Evolutionary conservation across 805 yeast species (phyloP).

Genomic region (Wickerhamiella allomyrinae): DNA sequence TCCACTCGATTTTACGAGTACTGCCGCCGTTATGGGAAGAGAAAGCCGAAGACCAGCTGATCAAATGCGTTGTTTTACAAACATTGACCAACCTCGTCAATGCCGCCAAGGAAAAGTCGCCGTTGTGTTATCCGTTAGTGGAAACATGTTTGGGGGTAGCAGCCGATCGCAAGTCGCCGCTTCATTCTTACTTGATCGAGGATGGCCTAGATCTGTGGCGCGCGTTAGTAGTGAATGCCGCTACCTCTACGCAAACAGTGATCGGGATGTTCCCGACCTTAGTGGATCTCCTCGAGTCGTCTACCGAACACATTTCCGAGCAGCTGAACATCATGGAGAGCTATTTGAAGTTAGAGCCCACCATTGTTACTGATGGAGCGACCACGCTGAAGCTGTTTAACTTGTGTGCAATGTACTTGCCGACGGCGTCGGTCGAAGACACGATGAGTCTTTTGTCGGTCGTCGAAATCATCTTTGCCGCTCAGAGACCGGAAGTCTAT

Average conservation of each 20-base stretch:
- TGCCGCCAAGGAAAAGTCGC: conserved; percentile 15
- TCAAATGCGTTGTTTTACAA: conserved; percentile 27
- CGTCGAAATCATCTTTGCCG: conserved; percentile 7
- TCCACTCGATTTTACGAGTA: conserved; percentile 24
- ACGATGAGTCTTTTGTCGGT: conserved; percentile 9
- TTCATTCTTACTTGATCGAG: conserved; percentile 47
- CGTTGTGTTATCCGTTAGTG: conserved; percentile 15
- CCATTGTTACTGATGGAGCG: conserved; percentile 9
- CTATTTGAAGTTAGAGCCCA: conserved; percentile 22
- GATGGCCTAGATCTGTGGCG: conserved; percentile 81
- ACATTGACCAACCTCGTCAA: conserved; percentile 22
- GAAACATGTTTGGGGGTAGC: conserved; percentile 6
- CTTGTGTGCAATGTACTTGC: conserved; percentile 17
- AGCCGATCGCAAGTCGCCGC: conserved; percentile 48
- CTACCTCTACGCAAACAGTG: conserved; percentile 22
- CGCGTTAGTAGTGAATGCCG: conserved; percentile 47
- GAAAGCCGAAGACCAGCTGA: conserved; percentile 27
- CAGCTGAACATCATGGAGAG: conserved; percentile 24
- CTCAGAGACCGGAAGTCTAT: conserved; percentile 2
- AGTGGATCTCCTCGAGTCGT: conserved; percentile 44
- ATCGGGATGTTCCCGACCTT: conserved; percentile 33
- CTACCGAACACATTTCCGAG: conserved; percentile 33
- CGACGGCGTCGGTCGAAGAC: conserved; percentile 15
- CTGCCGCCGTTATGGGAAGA: conserved; percentile 71
- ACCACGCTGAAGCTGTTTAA: conserved; percentile 11